Percentiles rank a stretch among this genome's conserved stretches.
Conservation (phyloP, 805 yeast species). For the Candida easanensis region DNA sequence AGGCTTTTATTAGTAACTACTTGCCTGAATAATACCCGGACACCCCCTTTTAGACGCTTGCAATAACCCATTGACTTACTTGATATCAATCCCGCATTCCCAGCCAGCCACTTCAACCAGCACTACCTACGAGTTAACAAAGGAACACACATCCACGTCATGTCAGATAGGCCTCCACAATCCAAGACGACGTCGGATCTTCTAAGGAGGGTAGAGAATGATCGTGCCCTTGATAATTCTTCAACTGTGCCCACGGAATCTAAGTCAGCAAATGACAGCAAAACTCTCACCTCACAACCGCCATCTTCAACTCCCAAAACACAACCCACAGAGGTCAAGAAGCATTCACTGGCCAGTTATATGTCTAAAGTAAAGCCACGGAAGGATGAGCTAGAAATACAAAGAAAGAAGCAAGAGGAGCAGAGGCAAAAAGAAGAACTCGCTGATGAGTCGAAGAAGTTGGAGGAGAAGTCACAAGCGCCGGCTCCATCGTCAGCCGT, state of each 20-base stretch:
- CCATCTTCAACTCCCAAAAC: not conserved
- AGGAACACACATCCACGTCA: not conserved
- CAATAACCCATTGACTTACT: too few relatives aligned
- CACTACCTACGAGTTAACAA: constrained; percentile 3
- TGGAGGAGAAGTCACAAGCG: not conserved
- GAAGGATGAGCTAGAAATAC: constrained; percentile 9
- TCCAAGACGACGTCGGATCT: constrained; percentile 32
- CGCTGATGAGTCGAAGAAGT: too few relatives aligned
- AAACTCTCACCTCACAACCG: not conserved
- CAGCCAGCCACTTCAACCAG: constrained; percentile 23
- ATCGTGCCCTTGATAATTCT: constrained; percentile 19
- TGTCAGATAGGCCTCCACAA: constrained; percentile 13
- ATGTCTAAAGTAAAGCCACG: constrained; percentile 14
- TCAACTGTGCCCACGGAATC: not conserved
- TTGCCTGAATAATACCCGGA: too few relatives aligned
- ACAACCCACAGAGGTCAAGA: constrained; percentile 7
- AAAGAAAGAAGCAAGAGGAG: too few relatives aligned
- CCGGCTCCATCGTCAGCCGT: too few relatives aligned
- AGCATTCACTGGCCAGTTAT: constrained; percentile 14
- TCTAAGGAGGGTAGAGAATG: constrained; percentile 34
- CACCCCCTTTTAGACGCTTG: too few relatives aligned
- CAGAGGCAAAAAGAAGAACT: constrained; percentile 8
- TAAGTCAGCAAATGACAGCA: not conserved
- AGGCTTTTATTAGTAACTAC: too few relatives aligned
- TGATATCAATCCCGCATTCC: not conserved